Conservation (phyloP, 2,329 filamentous ascomycete species). For the Sordariomycetes sp. region DNA sequence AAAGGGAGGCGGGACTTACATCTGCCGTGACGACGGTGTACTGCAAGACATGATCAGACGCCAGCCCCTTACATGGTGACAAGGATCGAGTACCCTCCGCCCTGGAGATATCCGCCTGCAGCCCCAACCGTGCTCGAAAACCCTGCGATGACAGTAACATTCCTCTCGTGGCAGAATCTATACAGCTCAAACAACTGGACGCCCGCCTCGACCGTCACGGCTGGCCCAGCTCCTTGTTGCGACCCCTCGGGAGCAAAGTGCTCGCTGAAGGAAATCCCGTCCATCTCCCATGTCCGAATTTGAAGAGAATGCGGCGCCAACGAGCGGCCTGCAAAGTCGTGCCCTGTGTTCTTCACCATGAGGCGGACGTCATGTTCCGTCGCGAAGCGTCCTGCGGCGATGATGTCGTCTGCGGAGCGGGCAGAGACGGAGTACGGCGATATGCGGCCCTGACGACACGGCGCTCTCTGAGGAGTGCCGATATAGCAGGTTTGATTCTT, state of each 20-base stretch:
- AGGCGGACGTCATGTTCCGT: slow-evolving; percentile 20
- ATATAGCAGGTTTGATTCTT: slow-evolving; percentile 20
- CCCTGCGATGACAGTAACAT: slow-evolving; percentile 22
- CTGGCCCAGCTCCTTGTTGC: slow-evolving; percentile 18
- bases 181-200: slow-evolving; percentile 34
- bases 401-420: slow-evolving; percentile 16
- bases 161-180: neutral
- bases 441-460: slow-evolving; percentile 20
- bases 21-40: slow-evolving; percentile 28
- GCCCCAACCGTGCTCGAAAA: slow-evolving; percentile 39
- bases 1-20: neutral
- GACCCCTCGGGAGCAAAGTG: slow-evolving; percentile 12
- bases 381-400: slow-evolving; percentile 23
- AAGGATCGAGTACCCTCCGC: slow-evolving; percentile 39
- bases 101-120: slow-evolving; percentile 46
- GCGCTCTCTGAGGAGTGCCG: slow-evolving; percentile 10
- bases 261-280: slow-evolving; percentile 12
- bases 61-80: slow-evolving; percentile 28
- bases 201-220: slow-evolving; percentile 40
- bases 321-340: slow-evolving; percentile 11
- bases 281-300: slow-evolving; percentile 25
- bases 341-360: slow-evolving; percentile 19
- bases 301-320: slow-evolving; percentile 14
- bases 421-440: slow-evolving; percentile 21
- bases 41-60: slow-evolving; percentile 32